Evolutionary conservation across 257 asterid genomes (phyloP).

Genomic region (Cinchona pubescens): DNA sequence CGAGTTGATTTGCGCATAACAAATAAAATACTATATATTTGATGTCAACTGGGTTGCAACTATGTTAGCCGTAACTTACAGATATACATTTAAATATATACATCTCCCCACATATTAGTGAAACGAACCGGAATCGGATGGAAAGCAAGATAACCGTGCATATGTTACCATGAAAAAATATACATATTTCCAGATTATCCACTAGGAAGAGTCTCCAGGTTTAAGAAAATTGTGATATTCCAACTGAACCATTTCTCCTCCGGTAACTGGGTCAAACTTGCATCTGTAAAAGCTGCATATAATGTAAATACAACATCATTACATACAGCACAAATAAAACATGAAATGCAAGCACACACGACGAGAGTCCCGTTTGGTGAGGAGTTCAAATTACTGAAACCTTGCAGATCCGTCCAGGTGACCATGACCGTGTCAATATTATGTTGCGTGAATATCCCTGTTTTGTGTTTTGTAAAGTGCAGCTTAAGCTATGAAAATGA

Average conservation of each 20-base stretch:
- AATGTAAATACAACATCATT: background rate
- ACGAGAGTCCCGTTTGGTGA: background rate
- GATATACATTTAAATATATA: background rate
- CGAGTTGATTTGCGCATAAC: background rate
- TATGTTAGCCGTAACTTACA: background rate
- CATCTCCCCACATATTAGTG: background rate
- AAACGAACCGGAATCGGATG: background rate
- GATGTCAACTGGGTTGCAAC: background rate
- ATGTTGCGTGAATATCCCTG: background rate
- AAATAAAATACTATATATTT: background rate
- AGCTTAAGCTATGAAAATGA: background rate
- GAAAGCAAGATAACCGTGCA: background rate
- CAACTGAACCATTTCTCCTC: constrained; percentile 82
- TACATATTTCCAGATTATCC: background rate
- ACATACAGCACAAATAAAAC: background rate
- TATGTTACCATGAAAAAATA: background rate
- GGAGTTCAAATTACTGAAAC: background rate
- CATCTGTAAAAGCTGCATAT: constrained; percentile 77
- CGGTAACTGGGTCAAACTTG: constrained; percentile 61
- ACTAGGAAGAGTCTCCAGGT: constrained; percentile 61
- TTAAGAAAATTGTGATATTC: constrained; percentile 76
- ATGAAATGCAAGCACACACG: background rate
- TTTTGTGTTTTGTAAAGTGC: background rate
- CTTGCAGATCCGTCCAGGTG: background rate
- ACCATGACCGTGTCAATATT: background rate